Evolutionary conservation across 202 grass and related monocot species (phyloP).

Genomic region (Musa balbisiana): DNA sequence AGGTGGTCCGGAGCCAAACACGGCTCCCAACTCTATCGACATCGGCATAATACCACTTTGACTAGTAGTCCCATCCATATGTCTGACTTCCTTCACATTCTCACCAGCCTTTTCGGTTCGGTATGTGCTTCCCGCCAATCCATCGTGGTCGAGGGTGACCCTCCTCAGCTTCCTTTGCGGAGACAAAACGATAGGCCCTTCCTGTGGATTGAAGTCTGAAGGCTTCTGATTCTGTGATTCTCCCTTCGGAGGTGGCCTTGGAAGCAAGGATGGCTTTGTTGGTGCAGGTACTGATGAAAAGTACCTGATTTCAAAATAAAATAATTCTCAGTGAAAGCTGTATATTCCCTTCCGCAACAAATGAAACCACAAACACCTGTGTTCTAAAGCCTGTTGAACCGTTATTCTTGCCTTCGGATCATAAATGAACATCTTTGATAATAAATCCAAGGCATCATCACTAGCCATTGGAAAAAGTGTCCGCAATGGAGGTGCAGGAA

Average conservation of each 20-base stretch:
- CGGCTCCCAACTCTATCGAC: constrained; percentile 82
- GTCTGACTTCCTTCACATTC: constrained; percentile 39
- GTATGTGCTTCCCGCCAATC: constrained; percentile 35
- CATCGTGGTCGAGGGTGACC: constrained; percentile 49
- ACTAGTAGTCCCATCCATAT: constrained; percentile 37
- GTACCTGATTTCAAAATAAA: constrained; percentile 43
- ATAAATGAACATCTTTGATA: constrained; percentile 90
- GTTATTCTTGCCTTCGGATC: constrained; percentile 96
- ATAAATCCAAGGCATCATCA: constrained; percentile 94
- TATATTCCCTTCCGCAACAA: background rate
- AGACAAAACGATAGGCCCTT: constrained; percentile 65
- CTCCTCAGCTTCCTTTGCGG: constrained; percentile 86
- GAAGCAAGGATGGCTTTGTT: constrained; percentile 72
- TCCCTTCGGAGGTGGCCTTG: constrained; percentile 66
- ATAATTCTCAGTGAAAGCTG: constrained; percentile 6
- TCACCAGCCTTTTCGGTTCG: constrained; percentile 47
- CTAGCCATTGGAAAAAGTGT: constrained; percentile 76
- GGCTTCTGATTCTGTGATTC: constrained; percentile 50
- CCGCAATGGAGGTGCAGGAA: constrained; percentile 64
- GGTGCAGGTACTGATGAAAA: constrained; percentile 74
- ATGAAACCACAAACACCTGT: constrained; percentile 42
- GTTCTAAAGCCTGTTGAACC: constrained; percentile 85
- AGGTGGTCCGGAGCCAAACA: constrained; percentile 70
- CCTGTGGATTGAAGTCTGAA: constrained; percentile 50
- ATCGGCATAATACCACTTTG: constrained; percentile 77